Base-by-base conservation (phyloP, 2,329 filamentous ascomycete species). In the Sphaerulina populicola region DNA sequence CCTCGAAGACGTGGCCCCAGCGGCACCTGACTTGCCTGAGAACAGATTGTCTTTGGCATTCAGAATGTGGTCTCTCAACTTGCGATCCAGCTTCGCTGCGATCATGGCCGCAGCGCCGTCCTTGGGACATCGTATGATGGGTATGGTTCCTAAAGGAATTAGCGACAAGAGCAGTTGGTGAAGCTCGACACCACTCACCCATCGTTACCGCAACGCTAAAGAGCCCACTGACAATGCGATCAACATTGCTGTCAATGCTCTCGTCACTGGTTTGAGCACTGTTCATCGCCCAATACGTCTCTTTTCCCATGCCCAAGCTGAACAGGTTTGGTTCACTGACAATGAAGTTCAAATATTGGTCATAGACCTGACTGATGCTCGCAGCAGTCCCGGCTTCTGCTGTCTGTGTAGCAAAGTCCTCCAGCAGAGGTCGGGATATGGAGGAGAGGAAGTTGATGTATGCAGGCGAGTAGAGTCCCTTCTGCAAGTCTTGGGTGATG, bases 11-110 rank as follows among this genome's bases (percentile, higher is more conserved):
- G 86, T 83, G 12, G 76, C 71, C 1, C 82, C 76, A 55, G 84
- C 77, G 40, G 83, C 77, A 54, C 86, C 77, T 46, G 82, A 77
- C 52, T 69, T 72, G 37, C 73, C 71, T 0, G 89, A 94, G 69
- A 98, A 98, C 4, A 98, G 79, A 64, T 96, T 97, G 66, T 96
- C 91, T 73, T 96, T 97, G 10, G 91, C 95, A 70, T 97, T 97
- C 57, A 98, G 78, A 47, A 97, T 87, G 67, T 98, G 93, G 64
- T 98, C 93, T 63, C 93, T 83, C 18, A 98, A 80, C 69, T 97
- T 98, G 54, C 93, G 83, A 67, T 98, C 93, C 21, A 98, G 81
- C 65, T 94, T 95, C 11, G 87, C 86, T 11, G 89, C 86, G 59
- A 98, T 94, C 76, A 95, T 85, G 66, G 97, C 91, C 11, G 93